These are phyloP conservation scores for Podaxis mareebaensis DNA, from an alignment of 768 basidiomycete species.

Conservation along the genomic window DNA sequence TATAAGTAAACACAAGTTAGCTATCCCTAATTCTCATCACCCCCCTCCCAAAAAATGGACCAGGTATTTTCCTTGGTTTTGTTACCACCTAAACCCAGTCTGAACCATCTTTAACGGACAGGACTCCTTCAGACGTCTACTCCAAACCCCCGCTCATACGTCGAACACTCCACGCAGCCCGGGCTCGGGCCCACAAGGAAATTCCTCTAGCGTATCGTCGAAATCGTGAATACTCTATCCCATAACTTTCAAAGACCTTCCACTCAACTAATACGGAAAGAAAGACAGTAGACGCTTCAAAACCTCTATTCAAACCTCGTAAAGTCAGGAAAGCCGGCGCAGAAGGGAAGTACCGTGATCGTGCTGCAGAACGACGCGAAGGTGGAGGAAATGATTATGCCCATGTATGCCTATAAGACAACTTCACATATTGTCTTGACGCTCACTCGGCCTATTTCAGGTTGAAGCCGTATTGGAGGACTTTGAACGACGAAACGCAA, in stretches of 20 bases:
- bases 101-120: conserved; percentile 22
- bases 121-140: conserved; percentile 62
- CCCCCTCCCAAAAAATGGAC: conserved; percentile 28
- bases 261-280: conserved; percentile 28
- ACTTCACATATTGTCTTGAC: neutral
- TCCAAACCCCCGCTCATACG: conserved; percentile 34
- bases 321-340: conserved; percentile 61
- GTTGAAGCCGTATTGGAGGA: conserved; percentile 82
- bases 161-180: conserved; percentile 18
- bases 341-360: conserved; percentile 65
- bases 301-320: conserved; percentile 79
- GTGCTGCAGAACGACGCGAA: conserved; percentile 69
- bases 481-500: conserved; percentile 68
- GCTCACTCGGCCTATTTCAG: conserved; percentile 32
- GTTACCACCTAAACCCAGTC: neutral
- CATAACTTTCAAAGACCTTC: neutral
- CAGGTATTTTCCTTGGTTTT: conserved; percentile 26
- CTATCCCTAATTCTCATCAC: neutral
- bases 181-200: conserved; percentile 15
- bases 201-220: neutral
- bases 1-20: neutral
- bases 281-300: conserved; percentile 48
- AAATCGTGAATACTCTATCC: conserved; percentile 3
- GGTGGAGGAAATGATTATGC: conserved; percentile 76
- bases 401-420: conserved; percentile 40